phyloP scores from a whole-genome alignment of 192 early-diverging fungal species.

The Entrophospora sp. region DNA sequence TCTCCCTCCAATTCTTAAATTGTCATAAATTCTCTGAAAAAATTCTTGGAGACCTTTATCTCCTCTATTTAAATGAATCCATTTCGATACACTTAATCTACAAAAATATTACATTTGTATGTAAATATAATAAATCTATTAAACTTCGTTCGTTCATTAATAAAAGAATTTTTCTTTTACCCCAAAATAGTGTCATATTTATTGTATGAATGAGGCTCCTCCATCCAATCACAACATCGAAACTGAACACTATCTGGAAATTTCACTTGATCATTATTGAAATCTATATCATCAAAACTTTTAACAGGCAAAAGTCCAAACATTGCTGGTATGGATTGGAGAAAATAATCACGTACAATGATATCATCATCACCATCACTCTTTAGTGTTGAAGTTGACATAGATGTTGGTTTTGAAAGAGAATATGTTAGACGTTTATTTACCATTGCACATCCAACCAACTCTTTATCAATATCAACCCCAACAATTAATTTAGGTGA shows the following conservation, averaged over 20 bases:
- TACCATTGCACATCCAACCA: conserved; percentile 51
- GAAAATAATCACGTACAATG: conserved; percentile 42
- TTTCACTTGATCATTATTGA: background rate
- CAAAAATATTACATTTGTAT: no score
- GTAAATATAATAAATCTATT: no score
- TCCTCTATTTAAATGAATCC: conserved; percentile 72
- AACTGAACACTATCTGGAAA: conserved; percentile 61
- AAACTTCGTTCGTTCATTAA: no score
- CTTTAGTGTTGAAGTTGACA: conserved; percentile 15
- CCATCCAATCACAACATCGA: conserved; percentile 49
- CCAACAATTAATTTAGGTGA: conserved; percentile 49
- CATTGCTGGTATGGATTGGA: conserved; percentile 29
- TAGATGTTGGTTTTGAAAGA: conserved; percentile 23
- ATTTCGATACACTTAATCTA: conserved; percentile 65
- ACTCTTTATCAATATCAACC: conserved; percentile 61
- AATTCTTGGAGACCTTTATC: conserved; percentile 59
- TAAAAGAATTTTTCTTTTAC: no score
- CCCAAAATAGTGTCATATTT: conserved; percentile 61
- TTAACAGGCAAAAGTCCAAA: background rate
- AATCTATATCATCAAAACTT: background rate
- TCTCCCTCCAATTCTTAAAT: conserved; percentile 45
- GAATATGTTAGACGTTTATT: conserved; percentile 36
- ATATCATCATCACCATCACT: background rate
- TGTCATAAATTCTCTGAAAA: conserved; percentile 53
- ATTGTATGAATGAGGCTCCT: conserved; percentile 22